Percentiles rank a stretch among this genome's conserved stretches.
phyloP scores from a whole-genome alignment of 208 protist genomes.

The Leptomonas pyrrhocoris region DNA sequence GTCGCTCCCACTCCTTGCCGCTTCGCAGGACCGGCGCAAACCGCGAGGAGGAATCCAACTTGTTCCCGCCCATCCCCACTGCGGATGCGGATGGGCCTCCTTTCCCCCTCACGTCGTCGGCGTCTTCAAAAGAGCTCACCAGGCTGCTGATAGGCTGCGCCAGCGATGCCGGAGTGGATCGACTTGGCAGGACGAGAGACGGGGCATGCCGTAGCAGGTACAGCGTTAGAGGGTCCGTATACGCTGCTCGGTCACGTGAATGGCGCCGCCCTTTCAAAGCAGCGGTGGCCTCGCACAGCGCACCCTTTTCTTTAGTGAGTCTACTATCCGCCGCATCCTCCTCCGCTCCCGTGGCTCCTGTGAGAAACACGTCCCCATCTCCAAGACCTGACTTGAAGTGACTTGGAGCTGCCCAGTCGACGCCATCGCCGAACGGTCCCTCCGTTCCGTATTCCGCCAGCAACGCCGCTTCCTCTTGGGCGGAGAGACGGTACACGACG shows the following conservation, averaged over 20 bases:
- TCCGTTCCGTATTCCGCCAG: constrained; percentile 77
- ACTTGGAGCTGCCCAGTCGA: constrained; percentile 52
- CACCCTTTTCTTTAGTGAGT: not conserved
- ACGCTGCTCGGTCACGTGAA: not conserved
- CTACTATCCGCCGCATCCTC: constrained; percentile 10
- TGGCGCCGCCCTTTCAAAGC: too few species aligned
- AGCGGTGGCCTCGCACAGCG: not conserved
- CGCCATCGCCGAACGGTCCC: constrained; percentile 49
- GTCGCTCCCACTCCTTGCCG: constrained; percentile 30
- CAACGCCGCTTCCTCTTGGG: constrained; percentile 66
- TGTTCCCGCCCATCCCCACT: not conserved
- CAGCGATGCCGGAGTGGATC: not conserved
- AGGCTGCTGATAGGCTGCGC: constrained; percentile 6
- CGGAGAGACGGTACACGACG: constrained; percentile 20
- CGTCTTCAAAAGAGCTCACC: not conserved
- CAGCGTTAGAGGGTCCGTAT: constrained; percentile 6
- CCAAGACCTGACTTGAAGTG: constrained; percentile 66
- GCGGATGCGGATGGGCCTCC: not conserved
- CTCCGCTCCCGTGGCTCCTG: constrained; percentile 37
- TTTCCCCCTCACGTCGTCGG: not conserved
- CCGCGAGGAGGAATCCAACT: not conserved
- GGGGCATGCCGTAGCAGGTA: constrained; percentile 15
- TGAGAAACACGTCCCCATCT: constrained; percentile 74
- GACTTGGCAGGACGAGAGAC: constrained; percentile 2
- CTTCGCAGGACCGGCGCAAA: constrained; percentile 18